These are phyloP conservation scores for Chlorociboria aeruginascens DNA, from an alignment of 495 filamentous ascomycete genomes.

Conservation along the genomic window DNA sequence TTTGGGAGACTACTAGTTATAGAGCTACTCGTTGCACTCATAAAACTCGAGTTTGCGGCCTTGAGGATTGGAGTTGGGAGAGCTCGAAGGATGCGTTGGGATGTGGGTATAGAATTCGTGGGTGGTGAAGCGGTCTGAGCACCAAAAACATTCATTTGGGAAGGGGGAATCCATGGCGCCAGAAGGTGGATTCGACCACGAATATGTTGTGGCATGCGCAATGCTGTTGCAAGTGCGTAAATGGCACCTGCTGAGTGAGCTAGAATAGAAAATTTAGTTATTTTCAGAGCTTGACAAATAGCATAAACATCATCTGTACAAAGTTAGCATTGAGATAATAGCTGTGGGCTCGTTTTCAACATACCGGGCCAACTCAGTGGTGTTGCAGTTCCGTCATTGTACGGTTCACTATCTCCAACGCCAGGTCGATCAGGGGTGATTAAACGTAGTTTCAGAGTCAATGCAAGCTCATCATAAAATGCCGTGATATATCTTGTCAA, in stretches of 20 bases:
- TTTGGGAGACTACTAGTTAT: conserved; percentile 76
- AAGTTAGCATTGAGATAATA: conserved; percentile 12
- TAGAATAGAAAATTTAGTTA: conserved; percentile 92
- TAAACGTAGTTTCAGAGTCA: conserved; percentile 75
- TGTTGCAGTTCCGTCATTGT: conserved; percentile 65
- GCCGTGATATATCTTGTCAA: conserved; percentile 90
- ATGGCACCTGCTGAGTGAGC: conserved; percentile 98
- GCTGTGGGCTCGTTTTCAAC: conserved; percentile 22
- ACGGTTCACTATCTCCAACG: conserved; percentile 81
- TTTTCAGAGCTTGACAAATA: conserved; percentile 84
- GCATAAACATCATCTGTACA: conserved; percentile 78
- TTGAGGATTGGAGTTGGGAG: conserved; percentile 87
- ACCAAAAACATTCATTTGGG: conserved; percentile 80
- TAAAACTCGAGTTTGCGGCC: conserved; percentile 88
- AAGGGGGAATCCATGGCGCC: conserved; percentile 95
- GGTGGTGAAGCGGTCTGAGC: conserved; percentile 64
- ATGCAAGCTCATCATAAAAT: conserved; percentile 93
- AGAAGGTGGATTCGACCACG: conserved; percentile 90
- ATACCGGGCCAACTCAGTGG: conserved; percentile 91
- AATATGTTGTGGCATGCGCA: conserved; percentile 93
- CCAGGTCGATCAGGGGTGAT: conserved; percentile 93
- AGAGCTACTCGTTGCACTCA: conserved; percentile 82
- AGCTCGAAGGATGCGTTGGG: conserved; percentile 80
- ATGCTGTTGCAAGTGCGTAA: conserved; percentile 89
- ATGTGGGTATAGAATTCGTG: conserved; percentile 75